Conservation (phyloP, 805 yeast species). For the Danielia oregonensis region DNA sequence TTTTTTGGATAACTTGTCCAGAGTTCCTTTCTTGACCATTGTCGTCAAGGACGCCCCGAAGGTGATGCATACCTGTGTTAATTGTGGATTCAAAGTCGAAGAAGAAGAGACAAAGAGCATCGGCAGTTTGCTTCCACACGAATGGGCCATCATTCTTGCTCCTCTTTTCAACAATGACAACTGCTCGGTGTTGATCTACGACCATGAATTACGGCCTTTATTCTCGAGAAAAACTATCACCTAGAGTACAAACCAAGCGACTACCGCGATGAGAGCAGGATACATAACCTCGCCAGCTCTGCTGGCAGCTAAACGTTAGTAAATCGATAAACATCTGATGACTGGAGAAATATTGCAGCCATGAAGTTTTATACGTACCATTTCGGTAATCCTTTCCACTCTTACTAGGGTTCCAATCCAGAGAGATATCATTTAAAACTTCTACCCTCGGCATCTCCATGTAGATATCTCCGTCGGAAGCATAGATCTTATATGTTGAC, state of each 20-base stretch:
- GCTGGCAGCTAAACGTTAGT: neutral
- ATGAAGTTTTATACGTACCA: slow-evolving; percentile 42
- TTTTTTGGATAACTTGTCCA: slow-evolving; percentile 18
- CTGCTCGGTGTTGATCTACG: slow-evolving; percentile 14
- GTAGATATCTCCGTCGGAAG: slow-evolving; percentile 39
- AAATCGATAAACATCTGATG: too few relatives aligned
- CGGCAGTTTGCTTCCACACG: slow-evolving; percentile 10
- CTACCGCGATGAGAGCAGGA: neutral
- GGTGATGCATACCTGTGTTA: slow-evolving; percentile 26
- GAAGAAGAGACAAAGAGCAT: slow-evolving; percentile 9
- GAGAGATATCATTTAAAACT: slow-evolving; percentile 14
- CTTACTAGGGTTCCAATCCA: slow-evolving; percentile 18
- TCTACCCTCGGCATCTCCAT: slow-evolving; percentile 21
- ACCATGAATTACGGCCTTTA: slow-evolving; percentile 12
- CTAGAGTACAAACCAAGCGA: neutral
- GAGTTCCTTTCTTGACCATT: slow-evolving; percentile 21
- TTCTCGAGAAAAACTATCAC: slow-evolving; percentile 5
- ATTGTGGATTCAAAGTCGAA: slow-evolving; percentile 26
- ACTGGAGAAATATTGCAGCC: too few relatives aligned
- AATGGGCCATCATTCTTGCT: slow-evolving; percentile 17
- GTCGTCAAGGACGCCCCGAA: slow-evolving; percentile 21
- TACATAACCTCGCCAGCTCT: too few relatives aligned
- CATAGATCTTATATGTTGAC: slow-evolving; percentile 41
- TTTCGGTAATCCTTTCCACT: slow-evolving; percentile 32
- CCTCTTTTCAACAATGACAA: slow-evolving; percentile 13